These are phyloP conservation scores for Pisolithus albus DNA, from an alignment of 768 basidiomycete species.

Conservation along the genomic window DNA sequence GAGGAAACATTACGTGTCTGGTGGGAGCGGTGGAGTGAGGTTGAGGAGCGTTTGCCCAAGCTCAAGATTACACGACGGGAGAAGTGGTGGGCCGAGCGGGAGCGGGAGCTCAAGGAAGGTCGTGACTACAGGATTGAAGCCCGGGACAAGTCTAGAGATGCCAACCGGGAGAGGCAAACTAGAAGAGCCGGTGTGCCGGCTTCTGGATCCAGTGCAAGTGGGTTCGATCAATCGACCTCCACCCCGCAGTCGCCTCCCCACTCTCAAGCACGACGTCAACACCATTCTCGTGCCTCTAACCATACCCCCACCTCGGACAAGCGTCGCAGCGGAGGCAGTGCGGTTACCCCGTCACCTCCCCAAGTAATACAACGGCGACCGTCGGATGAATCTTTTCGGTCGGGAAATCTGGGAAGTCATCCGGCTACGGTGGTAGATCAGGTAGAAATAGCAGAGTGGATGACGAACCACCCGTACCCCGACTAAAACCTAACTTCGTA, in stretches of 20 bases:
- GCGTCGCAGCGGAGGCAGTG: conserved; percentile 24
- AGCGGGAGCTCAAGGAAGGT: conserved; percentile 19
- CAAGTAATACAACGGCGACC: conserved; percentile 21
- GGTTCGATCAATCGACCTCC: background rate
- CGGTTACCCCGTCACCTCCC: conserved; percentile 10
- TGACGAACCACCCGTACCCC: conserved; percentile 25
- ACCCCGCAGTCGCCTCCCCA: background rate
- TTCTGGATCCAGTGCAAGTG: background rate
- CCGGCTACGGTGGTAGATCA: conserved; percentile 21
- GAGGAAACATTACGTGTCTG: conserved; percentile 70
- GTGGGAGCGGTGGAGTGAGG: conserved; percentile 61
- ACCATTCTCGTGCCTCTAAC: background rate
- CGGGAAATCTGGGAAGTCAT: conserved; percentile 31
- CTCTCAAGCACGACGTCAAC: background rate
- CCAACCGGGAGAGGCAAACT: conserved; percentile 11
- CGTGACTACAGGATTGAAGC: conserved; percentile 1
- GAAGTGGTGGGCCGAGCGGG: conserved; percentile 29
- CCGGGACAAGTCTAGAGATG: conserved; percentile 5
- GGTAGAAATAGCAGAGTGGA: conserved; percentile 22
- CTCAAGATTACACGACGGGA: conserved; percentile 29
- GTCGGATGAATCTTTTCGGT: conserved; percentile 37
- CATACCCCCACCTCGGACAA: conserved; percentile 10
- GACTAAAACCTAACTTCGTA: conserved; percentile 23
- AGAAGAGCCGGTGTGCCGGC: conserved; percentile 1
- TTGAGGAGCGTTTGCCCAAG: conserved; percentile 44